Evolutionary conservation across 1,284 basidiomycete species (phyloP), one percentile per base, ranked within the genome.

Genomic region (Tausonia pullulans): DNA sequence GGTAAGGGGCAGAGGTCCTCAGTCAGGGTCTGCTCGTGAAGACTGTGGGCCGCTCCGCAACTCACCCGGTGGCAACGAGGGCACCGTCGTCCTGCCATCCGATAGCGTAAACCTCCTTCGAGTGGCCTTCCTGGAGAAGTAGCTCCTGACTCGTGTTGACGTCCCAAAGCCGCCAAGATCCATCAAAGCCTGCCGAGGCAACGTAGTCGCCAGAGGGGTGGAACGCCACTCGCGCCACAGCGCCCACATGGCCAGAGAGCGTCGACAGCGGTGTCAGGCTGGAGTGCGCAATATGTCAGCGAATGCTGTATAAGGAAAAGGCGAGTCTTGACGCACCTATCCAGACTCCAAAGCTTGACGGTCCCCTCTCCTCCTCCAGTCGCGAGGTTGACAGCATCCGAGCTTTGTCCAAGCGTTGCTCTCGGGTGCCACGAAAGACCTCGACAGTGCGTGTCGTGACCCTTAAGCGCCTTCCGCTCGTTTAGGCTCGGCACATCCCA

Each of bases 151-250:
- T 79, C 1, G 84, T 88, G 56, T 81, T 80, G 2, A 92, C 86
- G 74, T 98, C 94, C 96, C 96, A 99, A 58, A 98, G 76, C 51
- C 96, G 80, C 95, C 96, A 99, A n/a, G 95, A 92, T 4, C 91
- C 96, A 75, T 99, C 96, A 71, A 95, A 98, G 66, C 91, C 91
- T 0, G 95, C 94, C 67, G 91, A 94, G 0, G 88, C 95, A 11
- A 97, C 83, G 73, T 95, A 66, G 57, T 85, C 77, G 0, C 96
- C 96, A 0, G 90, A 91, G 0, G 96, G 94, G 76, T 99, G 96
- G 76, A 98, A 98, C 0, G 87, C 91, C 9, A 97, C 87, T 11
- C 95, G 84, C 70, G 90, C 94, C 3, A 99, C 87, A 16, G 96
- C 86, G 64, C 87, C 88, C 71, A 87, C 83, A 72, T 98, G 96